phyloP scores from a whole-genome alignment of 2,329 filamentous ascomycete species.

The Knoxdaviesia proteae region DNA sequence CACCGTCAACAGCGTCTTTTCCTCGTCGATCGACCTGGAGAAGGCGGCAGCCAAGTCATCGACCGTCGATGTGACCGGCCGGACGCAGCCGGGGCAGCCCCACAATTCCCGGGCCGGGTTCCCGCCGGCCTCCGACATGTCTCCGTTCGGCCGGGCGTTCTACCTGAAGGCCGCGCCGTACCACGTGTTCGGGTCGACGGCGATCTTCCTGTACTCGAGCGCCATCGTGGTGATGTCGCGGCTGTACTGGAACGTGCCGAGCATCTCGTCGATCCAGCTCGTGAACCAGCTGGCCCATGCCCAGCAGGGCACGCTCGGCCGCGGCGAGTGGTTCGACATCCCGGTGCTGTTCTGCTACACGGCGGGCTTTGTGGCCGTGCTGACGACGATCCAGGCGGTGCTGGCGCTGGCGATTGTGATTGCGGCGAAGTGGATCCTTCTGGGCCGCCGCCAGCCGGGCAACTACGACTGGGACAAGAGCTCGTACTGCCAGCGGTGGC shows the following conservation, averaged over 20 bases:
- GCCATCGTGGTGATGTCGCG: slow-evolving; percentile 22
- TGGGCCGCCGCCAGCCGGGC: slow-evolving; percentile 27
- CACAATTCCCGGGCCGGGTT: too few relatives aligned
- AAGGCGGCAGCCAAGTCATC: not conserved
- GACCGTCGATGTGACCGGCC: not conserved
- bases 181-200: slow-evolving; percentile 22
- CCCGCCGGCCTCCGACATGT: slow-evolving; percentile 6
- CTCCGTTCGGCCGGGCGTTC: slow-evolving; percentile 33
- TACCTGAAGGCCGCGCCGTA: slow-evolving; percentile 29
- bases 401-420: slow-evolving; percentile 22
- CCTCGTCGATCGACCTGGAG: not conserved
- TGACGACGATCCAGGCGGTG: slow-evolving; percentile 21
- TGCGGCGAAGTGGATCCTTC: slow-evolving; percentile 26
- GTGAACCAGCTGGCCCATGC: slow-evolving; percentile 14
- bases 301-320: slow-evolving; percentile 5
- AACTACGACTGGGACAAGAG: slow-evolving; percentile 37
- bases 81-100: not conserved
- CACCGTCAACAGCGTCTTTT: not conserved
- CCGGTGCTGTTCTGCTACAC: slow-evolving; percentile 19
- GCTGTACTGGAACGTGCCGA: slow-evolving; percentile 29
- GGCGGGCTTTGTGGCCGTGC: slow-evolving; percentile 16
- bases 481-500: slow-evolving; percentile 36
- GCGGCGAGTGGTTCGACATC: slow-evolving; percentile 10
- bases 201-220: slow-evolving; percentile 28
- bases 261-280: slow-evolving; percentile 25